Conservation (phyloP, 495 filamentous ascomycete species). For the Delitschia confertaspora region DNA sequence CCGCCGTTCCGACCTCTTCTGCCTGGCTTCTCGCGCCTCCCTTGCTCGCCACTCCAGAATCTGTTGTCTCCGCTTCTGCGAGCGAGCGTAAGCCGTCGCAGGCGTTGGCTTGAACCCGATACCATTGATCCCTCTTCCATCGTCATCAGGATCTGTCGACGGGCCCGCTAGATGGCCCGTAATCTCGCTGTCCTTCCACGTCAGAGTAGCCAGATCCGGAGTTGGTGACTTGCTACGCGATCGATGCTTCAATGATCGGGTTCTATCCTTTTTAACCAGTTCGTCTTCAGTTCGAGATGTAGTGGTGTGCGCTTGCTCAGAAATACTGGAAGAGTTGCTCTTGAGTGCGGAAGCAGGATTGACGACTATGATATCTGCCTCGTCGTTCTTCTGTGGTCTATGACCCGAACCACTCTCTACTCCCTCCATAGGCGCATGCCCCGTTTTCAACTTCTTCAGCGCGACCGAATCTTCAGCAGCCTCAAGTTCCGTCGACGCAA, state of each 20-base stretch:
- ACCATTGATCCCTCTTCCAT: constrained; percentile 50
- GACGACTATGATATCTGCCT: no score
- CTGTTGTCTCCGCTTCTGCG: constrained; percentile 69
- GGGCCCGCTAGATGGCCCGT: constrained; percentile 51
- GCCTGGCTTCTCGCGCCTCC: constrained; percentile 75
- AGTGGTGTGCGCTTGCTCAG: no score
- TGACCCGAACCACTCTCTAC: no score
- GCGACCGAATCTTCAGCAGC: constrained; percentile 12
- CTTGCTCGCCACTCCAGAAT: constrained; percentile 73
- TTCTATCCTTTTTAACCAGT: no score
- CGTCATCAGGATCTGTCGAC: constrained; percentile 34
- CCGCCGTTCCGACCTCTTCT: constrained; percentile 55
- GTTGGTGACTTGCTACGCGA: constrained; percentile 23
- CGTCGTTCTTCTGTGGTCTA: no score
- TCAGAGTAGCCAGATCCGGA: constrained; percentile 42
- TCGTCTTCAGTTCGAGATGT: no score
- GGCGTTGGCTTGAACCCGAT: constrained; percentile 87
- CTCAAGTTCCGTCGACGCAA: constrained; percentile 16
- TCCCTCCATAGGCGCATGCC: constrained; percentile 4
- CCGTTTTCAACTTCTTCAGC: constrained; percentile 24
- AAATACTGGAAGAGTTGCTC: no score
- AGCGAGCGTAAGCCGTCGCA: constrained; percentile 66
- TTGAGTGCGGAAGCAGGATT: no score
- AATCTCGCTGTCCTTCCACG: constrained; percentile 79
- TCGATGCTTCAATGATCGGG: no score